Evolutionary conservation across 179 eudicot species (phyloP), one percentile per base, ranked within the genome.

Genomic region (Actinidia polygama): DNA sequence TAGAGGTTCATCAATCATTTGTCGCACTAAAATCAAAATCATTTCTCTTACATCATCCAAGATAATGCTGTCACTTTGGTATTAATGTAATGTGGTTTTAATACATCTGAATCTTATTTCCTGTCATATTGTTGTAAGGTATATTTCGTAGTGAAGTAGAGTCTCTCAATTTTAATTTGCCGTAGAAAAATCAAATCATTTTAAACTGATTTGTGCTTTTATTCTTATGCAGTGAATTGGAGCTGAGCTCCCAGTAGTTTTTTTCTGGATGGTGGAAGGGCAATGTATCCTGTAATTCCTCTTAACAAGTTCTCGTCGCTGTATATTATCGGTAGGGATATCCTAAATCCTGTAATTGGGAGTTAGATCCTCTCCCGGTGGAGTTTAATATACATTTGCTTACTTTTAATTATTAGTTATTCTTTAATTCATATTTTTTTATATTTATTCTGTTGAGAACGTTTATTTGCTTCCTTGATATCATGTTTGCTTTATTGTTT

Each of bases 241-340:
- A 78, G 72, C 47, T 18, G 70, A 62, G 61, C 70, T n/a, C n/a
- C 80, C 80, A 12, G 72, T 59, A 18, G 54, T 21, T 58, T 58
- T 18, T 67, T 46, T 10, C 21, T 40, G 26, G 79, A 36, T 0
- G 23, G 68, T 21, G 30, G 30, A 69, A 69, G 51, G 50, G 54
- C 54, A 46, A 46, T 8, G 14, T 73, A 4, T 71, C 36, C 57
- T 23, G 72, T 16, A 47, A 10, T 77, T 58, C 57, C 55, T 44
- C 61, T 75, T 40, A 44, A n/a, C 21, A 61, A 19, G 68, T n/a
- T 59, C 26, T 50, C 24, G 15, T 23, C 24, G 19, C 36, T 63
- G 71, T 78, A 78, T 59, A 64, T 49, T 63, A 47, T 50, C 3
- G 77, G 47, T 24, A 79, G 73, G 58, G 73, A 58, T 55, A 75